Conservation (phyloP, 306 rosid species). For the Rosa persica region DNA sequence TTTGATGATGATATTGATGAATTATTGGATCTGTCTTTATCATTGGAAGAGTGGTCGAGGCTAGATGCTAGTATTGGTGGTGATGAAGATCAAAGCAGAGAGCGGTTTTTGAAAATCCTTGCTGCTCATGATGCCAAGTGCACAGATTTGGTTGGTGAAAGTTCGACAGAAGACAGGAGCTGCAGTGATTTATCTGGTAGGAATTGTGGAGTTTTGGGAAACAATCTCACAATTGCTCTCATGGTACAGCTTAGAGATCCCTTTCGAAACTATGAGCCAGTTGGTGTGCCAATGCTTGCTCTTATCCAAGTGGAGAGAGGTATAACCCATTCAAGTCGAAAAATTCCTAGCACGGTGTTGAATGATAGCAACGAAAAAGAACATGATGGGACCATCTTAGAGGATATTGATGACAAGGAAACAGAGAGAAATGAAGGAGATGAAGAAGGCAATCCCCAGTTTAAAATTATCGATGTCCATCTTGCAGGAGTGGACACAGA, state of each 20-base stretch:
- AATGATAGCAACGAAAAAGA: conserved; percentile 13
- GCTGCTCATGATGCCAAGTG: conserved; percentile 53
- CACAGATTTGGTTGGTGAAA: conserved; percentile 39
- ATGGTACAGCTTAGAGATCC: conserved; percentile 70
- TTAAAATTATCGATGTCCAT: conserved; percentile 44
- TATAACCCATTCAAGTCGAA: conserved; percentile 18
- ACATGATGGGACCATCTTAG: conserved; percentile 13
- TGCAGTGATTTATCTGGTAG: conserved; percentile 19
- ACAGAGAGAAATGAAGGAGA: conserved; percentile 17
- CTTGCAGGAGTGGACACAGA: conserved; percentile 52
- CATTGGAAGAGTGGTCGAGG: conserved; percentile 68
- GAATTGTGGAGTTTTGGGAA: conserved; percentile 49
- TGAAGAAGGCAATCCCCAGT: conserved; percentile 19
- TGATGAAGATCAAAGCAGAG: conserved; percentile 41
- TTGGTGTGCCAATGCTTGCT: conserved; percentile 66
- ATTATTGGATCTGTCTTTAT: conserved; percentile 52
- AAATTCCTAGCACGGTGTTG: conserved; percentile 8
- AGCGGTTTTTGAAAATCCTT: conserved; percentile 39
- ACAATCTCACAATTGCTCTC: conserved; percentile 52
- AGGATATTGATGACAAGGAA: conserved; percentile 10
- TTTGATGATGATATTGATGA: conserved; percentile 25
- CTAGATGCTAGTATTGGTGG: conserved; percentile 60
- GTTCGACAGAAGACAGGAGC: conserved; percentile 29
- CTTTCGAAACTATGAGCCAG: conserved; percentile 58
- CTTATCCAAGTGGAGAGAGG: conserved; percentile 59